Base-by-base conservation (phyloP, 257 asterid genomes). In the Petunia axillaris region DNA sequence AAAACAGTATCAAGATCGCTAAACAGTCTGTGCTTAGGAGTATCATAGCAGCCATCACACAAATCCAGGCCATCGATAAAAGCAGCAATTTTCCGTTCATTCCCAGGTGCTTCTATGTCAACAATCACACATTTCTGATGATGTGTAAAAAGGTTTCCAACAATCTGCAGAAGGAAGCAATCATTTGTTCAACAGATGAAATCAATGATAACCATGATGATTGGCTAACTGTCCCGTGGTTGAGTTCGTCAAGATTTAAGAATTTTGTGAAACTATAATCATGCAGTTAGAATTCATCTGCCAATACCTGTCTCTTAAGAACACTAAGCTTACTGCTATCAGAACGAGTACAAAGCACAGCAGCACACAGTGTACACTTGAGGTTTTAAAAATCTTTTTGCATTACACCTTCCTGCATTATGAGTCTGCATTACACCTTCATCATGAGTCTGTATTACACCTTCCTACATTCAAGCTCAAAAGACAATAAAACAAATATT, bases 1-100 rank as follows among this genome's bases (percentile, higher is more conserved):
- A 94, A 96, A 68, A 92, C 94, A 15, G 97, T 91, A 84, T 94
- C 92, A 7, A 94, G 96, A 84, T 94, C 97, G 65, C 89, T 85
- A 76, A 88, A 91, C 60, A 96, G 63, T 66, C 98, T 91, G 84
- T 96, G 99, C 83, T 94, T 90, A 16, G 99, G 98, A 63, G 98
- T 96, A 86, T 96, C 99, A 82, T 96, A 96, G 68, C 99, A 95
- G 38, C 99, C 99, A 85, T 96, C 99, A 54, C 98, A 96, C 77
- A 96, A 90, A 82, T 96, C 99, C 39, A 96, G 88, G 80, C 99
- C 99, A 43, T 98, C 99, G 59, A 96, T 82, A 83, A 92, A 96
- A 75, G 99, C 81, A 46, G 90, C 87, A 74, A 96, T 89, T 84
- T 94, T 96, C 79, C 99, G 77, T 86, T 90, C 87, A 78, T 94